These are phyloP conservation scores for Cladophialophora carrionii DNA, from an alignment of 2,329 filamentous ascomycete genomes.

Conservation along the genomic window DNA sequence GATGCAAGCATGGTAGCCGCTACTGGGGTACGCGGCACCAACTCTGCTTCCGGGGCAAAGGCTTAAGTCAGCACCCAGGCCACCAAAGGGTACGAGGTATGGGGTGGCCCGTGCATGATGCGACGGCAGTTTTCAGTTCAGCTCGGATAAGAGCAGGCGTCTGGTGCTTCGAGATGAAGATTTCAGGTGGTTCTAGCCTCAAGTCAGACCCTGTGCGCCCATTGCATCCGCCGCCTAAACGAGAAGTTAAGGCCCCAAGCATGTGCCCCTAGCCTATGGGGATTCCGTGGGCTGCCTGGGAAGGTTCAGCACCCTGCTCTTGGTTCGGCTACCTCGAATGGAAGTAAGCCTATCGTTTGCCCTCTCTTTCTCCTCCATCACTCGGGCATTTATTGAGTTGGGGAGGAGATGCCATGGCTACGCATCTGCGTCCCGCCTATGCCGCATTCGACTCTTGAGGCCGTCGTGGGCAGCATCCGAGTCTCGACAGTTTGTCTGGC, in stretches of 20 bases:
- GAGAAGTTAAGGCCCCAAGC: not conserved
- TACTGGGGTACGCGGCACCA: not conserved
- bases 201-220: constrained; percentile 1
- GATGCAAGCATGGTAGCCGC: not conserved
- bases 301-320: constrained; percentile 9
- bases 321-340: constrained; percentile 7
- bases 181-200: constrained; percentile 13
- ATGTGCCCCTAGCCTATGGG: constrained; percentile 9
- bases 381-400: constrained; percentile 9
- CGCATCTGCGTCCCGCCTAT: constrained; percentile 15
- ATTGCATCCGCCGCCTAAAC: constrained; percentile 2
- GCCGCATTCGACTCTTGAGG: constrained; percentile 14
- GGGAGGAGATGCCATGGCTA: constrained; percentile 7
- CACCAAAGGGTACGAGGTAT: not conserved
- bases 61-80: constrained; percentile 11
- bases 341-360: constrained; percentile 3
- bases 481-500: constrained; percentile 11
- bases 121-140: not conserved
- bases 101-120: constrained; percentile 5
- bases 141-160: constrained; percentile 17
- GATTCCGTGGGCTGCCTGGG: not conserved
- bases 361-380: constrained; percentile 12
- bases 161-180: constrained; percentile 9
- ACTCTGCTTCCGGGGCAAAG: not conserved
- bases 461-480: constrained; percentile 15